phyloP scores from a whole-genome alignment of 805 yeast species.

The Ogataea chonburiensis region DNA sequence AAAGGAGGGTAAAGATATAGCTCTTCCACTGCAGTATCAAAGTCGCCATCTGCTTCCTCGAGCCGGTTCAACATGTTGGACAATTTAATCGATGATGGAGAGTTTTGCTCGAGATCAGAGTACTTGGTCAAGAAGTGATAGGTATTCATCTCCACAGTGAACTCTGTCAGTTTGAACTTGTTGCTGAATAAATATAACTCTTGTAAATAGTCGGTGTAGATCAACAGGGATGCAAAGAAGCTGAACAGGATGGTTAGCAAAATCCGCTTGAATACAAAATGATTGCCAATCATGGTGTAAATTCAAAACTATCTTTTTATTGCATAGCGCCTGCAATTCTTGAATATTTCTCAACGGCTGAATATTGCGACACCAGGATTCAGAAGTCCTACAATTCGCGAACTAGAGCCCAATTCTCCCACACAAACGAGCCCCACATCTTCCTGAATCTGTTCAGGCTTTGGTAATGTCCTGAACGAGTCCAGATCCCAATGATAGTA shows the following conservation, averaged over 20 bases:
- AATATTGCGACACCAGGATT: conserved; percentile 4
- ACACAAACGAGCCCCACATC: conserved; percentile 18
- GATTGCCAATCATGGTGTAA: conserved; percentile 20
- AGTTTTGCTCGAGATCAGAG: conserved; percentile 17
- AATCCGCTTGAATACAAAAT: conserved; percentile 21
- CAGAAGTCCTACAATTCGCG: conserved; percentile 12
- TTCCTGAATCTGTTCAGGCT: background rate
- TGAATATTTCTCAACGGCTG: conserved; percentile 1
- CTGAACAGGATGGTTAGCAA: conserved; percentile 23
- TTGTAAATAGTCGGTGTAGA: conserved; percentile 30
- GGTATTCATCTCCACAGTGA: conserved; percentile 24
- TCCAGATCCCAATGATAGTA: conserved; percentile 3
- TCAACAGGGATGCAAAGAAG: conserved; percentile 24
- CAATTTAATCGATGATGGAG: conserved; percentile 12
- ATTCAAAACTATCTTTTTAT: conserved; percentile 2
- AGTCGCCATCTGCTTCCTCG: conserved; percentile 5
- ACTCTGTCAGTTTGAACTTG: conserved; percentile 23
- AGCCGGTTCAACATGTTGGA: conserved; percentile 10
- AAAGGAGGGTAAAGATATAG: conserved; percentile 27
- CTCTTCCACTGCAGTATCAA: conserved; percentile 7
- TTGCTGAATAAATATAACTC: conserved; percentile 29
- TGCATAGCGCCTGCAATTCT: conserved; percentile 5
- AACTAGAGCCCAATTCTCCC: conserved; percentile 21
- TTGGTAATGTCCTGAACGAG: background rate
- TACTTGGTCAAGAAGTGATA: conserved; percentile 24